phyloP scores from a whole-genome alignment of 1,284 basidiomycete species.

The Lentinula novae-zelandiae region DNA sequence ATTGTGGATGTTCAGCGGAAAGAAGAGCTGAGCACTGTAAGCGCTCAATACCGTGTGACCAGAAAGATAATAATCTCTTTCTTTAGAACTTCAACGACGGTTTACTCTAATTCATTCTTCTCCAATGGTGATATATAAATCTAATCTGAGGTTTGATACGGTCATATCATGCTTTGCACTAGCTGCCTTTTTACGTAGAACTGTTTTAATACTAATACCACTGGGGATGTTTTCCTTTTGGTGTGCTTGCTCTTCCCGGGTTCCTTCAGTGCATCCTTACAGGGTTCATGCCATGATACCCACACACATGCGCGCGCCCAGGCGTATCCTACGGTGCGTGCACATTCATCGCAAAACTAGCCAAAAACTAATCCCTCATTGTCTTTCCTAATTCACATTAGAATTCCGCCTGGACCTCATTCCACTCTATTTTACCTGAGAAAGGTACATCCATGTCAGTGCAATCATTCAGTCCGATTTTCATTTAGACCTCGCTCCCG shows the following conservation, averaged over 20 bases:
- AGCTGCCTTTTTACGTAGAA: background rate
- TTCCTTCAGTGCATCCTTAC: background rate
- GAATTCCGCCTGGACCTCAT: no score
- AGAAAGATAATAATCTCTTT: background rate
- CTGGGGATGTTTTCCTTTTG: background rate
- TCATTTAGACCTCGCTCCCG: background rate
- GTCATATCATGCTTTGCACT: no score
- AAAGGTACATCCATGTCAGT: background rate
- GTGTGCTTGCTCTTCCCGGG: background rate
- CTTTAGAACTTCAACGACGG: background rate
- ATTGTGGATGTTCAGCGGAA: background rate
- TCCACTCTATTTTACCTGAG: no score
- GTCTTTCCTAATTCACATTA: background rate
- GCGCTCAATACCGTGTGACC: background rate
- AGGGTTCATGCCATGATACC: background rate
- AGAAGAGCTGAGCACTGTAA: no score
- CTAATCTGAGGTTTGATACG: background rate
- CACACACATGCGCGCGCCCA: background rate
- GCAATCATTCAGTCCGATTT: background rate
- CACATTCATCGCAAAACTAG: background rate
- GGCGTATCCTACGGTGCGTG: background rate
- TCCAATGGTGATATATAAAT: background rate
- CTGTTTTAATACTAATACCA: background rate
- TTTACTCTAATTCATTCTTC: background rate
- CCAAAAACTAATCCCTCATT: background rate